phyloP scores from a whole-genome alignment of 352 stramenopile species.

The Globisporangium parvum region DNA sequence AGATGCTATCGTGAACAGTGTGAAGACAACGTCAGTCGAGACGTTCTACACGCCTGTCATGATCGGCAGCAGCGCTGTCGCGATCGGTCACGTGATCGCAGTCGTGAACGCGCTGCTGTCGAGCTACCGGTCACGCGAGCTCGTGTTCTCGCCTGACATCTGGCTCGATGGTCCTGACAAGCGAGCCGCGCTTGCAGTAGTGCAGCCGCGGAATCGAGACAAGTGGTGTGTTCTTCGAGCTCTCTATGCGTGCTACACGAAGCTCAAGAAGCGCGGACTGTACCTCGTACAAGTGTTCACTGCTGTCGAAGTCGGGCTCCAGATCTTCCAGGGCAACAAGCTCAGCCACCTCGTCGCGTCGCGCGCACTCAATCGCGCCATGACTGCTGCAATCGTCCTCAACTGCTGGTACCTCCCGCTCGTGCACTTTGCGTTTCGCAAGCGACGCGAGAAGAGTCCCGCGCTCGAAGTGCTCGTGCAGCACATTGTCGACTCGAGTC shows the following conservation, averaged over 20 bases:
- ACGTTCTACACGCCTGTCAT: constrained; percentile 7
- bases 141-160: constrained; percentile 15
- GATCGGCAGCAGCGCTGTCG: constrained; percentile 6
- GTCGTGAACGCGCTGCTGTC: constrained; percentile 12
- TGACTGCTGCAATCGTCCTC: constrained; percentile 7
- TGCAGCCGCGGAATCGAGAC: constrained; percentile 8
- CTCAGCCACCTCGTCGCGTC: constrained; percentile 13
- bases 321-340: constrained; percentile 21
- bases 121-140: constrained; percentile 9
- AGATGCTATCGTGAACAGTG: background rate
- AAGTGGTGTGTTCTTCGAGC: constrained; percentile 6
- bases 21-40: background rate
- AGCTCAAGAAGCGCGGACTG: constrained; percentile 10
- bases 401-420: constrained; percentile 21
- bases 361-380: constrained; percentile 16
- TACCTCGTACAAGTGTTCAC: constrained; percentile 8
- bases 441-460: constrained; percentile 2
- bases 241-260: constrained; percentile 5
- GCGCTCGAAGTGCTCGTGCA: constrained; percentile 11
- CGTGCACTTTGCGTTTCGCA: constrained; percentile 7
- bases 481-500: constrained; percentile 9
- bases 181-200: constrained; percentile 1
- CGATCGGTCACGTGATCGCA: constrained; percentile 11
- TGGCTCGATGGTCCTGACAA: constrained; percentile 13
- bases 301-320: constrained; percentile 16